Evolutionary conservation across 345 rosid species (phyloP).

Genomic region (Xanthoceras sorbifolium): DNA sequence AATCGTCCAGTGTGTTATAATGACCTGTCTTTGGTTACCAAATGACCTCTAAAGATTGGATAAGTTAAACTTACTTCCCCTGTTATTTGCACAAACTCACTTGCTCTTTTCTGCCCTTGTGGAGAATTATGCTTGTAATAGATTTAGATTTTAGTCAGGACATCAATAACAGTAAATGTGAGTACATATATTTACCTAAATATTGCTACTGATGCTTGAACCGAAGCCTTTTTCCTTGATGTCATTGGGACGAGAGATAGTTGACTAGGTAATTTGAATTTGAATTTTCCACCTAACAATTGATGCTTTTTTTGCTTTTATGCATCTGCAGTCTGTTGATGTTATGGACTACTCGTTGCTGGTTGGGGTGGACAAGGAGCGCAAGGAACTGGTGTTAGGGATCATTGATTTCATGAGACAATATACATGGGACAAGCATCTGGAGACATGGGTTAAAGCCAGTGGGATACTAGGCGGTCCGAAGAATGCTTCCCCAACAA

Average conservation of each 20-base stretch:
- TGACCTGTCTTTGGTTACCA: not conserved
- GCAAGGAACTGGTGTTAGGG: constrained; percentile 87
- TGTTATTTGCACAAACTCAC: no score
- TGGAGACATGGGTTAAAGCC: constrained; percentile 98
- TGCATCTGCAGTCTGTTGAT: constrained; percentile 58
- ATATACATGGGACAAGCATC: constrained; percentile 99
- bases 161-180: no score
- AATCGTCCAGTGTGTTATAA: not conserved
- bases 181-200: not conserved
- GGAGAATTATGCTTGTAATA: no score
- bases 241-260: no score
- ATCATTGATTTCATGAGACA: constrained; percentile 98
- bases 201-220: no score
- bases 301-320: not conserved
- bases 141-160: no score
- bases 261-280: no score
- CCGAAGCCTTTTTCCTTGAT: no score
- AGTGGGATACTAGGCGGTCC: constrained; percentile 88
- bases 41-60: no score
- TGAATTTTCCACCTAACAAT: not conserved
- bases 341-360: constrained; percentile 98
- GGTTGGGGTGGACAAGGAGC: constrained; percentile 90
- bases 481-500: constrained; percentile 79
- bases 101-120: no score
- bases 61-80: no score